Evolutionary conservation across 768 basidiomycete species (phyloP).

Genomic region (Solioccasus polychromus): DNA sequence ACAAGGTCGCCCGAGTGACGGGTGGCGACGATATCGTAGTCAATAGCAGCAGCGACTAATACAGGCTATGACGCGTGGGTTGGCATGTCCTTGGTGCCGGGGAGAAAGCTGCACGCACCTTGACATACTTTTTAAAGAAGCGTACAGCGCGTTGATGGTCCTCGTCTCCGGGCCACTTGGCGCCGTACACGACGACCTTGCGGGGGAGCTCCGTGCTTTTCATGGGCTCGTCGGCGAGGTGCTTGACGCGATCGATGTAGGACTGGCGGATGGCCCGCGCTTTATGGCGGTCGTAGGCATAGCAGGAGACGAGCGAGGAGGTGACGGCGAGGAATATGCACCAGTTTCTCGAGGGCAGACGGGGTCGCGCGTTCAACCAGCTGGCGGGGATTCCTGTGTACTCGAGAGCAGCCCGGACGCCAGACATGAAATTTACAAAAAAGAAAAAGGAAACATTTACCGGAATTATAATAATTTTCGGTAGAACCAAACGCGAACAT

Average conservation of each 20-base stretch:
- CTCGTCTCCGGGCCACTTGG: slow-evolving; percentile 94
- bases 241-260: slow-evolving; percentile 78
- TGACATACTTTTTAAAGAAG: slow-evolving; percentile 96
- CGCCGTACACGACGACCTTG: slow-evolving; percentile 82
- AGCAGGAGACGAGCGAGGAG: slow-evolving; percentile 65
- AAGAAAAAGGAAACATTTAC: neutral
- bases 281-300: slow-evolving; percentile 83
- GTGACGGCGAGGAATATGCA: slow-evolving; percentile 85
- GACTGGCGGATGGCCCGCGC: slow-evolving; percentile 74
- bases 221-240: slow-evolving; percentile 68
- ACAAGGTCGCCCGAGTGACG: slow-evolving; percentile 85
- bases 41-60: slow-evolving; percentile 89
- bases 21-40: slow-evolving; percentile 81
- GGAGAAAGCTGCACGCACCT: slow-evolving; percentile 57
- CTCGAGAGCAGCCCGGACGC: slow-evolving; percentile 57
- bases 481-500: slow-evolving; percentile 29
- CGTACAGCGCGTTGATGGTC: slow-evolving; percentile 79
- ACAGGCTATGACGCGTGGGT: slow-evolving; percentile 61
- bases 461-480: slow-evolving; percentile 14
- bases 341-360: slow-evolving; percentile 90
- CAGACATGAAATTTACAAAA: slow-evolving; percentile 40
- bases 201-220: slow-evolving; percentile 65
- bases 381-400: slow-evolving; percentile 70
- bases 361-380: slow-evolving; percentile 82
- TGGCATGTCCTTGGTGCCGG: slow-evolving; percentile 1